Percentiles rank a stretch among this genome's conserved stretches.
These are phyloP conservation scores for Zelopaecilomyces penicillatus DNA, from an alignment of 2,329 filamentous ascomycete species.

Conservation along the genomic window DNA sequence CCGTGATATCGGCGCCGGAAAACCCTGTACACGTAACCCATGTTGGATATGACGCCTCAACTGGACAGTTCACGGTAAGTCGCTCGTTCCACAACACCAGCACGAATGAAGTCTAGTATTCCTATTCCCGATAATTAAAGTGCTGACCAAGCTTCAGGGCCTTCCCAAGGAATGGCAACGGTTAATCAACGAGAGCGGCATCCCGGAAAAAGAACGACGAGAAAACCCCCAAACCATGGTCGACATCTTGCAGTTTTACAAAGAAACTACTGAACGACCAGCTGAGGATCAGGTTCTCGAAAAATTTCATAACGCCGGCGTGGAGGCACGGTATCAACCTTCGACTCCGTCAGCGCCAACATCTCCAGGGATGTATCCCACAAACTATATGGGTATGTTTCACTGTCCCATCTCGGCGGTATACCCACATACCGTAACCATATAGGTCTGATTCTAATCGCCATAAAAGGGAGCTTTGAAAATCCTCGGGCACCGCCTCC, in stretches of 20 bases:
- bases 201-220: constrained; percentile 90
- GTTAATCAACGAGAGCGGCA: constrained; percentile 88
- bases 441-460: constrained; percentile 29
- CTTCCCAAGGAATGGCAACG: constrained; percentile 97
- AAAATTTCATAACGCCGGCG: constrained; percentile 85
- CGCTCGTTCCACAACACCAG: constrained; percentile 4
- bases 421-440: too few species aligned
- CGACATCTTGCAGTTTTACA: constrained; percentile 94
- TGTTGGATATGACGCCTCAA: constrained; percentile 93
- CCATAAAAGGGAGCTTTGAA: constrained; percentile 82
- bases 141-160: constrained; percentile 46
- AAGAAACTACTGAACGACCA: constrained; percentile 76
- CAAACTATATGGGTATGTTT: constrained; percentile 51
- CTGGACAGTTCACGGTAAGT: constrained; percentile 89
- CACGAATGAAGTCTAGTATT: too few species aligned
- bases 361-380: constrained; percentile 46
- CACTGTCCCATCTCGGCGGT: constrained; percentile 48
- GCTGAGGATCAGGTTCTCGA: constrained; percentile 86
- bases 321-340: constrained; percentile 42
- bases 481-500: constrained; percentile 91
- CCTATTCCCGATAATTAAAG: too few species aligned
- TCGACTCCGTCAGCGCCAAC: constrained; percentile 34
- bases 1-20: constrained; percentile 93
- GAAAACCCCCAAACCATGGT: constrained; percentile 93
- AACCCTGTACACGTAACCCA: constrained; percentile 98